A percentile compares a stretch with the other conserved stretches of the same genome.
These are phyloP conservation scores for Epipyxis sp. DNA, from an alignment of 108 stramenopile genomes.

Conservation along the genomic window DNA sequence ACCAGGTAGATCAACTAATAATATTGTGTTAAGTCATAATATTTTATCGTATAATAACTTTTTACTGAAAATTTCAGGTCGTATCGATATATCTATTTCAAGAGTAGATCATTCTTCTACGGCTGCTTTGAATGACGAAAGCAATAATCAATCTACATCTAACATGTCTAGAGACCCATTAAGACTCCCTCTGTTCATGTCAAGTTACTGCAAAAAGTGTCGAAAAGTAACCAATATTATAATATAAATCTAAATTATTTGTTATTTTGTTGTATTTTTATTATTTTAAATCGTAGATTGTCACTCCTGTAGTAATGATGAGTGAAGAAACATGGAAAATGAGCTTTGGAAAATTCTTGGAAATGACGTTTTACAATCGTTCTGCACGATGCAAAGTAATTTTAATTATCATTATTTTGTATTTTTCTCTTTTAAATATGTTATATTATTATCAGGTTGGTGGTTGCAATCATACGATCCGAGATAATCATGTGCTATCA, in stretches of 20 bases:
- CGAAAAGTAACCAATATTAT: too few relatives aligned
- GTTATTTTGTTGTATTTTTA: too few relatives aligned
- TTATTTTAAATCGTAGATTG: too few relatives aligned
- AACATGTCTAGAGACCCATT: constrained; percentile 25
- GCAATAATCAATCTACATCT: too few relatives aligned
- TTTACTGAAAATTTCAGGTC: too few relatives aligned
- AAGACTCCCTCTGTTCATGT: constrained; percentile 67
- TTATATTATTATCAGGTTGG: too few relatives aligned
- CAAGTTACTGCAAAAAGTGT: constrained; percentile 84
- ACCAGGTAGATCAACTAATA: constrained; percentile 80
- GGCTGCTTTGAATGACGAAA: too few relatives aligned
- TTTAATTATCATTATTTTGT: too few relatives aligned
- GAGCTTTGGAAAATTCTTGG: constrained; percentile 91
- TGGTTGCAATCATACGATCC: constrained; percentile 68
- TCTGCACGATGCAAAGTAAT: constrained; percentile 48
- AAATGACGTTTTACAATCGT: constrained; percentile 86
- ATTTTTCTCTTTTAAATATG: too few relatives aligned
- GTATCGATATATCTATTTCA: too few relatives aligned
- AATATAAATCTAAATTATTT: too few relatives aligned
- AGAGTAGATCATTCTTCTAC: too few relatives aligned
- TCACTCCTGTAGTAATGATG: constrained; percentile 73
- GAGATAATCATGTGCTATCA: constrained; percentile 71
- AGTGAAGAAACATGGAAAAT: constrained; percentile 90
- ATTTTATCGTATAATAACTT: background rate
- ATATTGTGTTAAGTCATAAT: constrained; percentile 38